Conservation (phyloP, 805 yeast genomes). For the Cyberlindnera meyerae region DNA sequence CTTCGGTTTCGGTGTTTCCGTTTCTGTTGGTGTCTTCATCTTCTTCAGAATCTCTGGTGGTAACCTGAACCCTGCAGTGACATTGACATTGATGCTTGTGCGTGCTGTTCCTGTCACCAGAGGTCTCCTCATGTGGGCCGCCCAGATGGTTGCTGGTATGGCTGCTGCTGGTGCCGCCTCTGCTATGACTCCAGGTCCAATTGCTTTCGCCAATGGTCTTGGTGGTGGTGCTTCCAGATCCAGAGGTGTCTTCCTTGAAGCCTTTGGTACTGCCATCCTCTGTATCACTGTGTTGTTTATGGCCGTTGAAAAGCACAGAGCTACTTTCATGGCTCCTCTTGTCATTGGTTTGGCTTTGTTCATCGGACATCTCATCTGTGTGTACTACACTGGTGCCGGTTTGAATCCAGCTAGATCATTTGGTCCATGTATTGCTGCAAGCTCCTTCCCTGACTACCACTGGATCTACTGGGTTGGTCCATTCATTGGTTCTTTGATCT, state of each 20-base stretch:
- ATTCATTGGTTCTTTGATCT: conserved; percentile 59
- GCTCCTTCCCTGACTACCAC: conserved; percentile 72
- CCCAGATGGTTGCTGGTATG: conserved; percentile 82
- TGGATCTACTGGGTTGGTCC: conserved; percentile 97
- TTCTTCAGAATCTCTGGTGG: conserved; percentile 82
- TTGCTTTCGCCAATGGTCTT: conserved; percentile 64
- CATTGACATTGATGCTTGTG: conserved; percentile 65
- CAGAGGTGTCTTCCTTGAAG: conserved; percentile 78
- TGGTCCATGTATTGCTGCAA: conserved; percentile 76
- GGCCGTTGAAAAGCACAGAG: conserved; percentile 78
- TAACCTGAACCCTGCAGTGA: conserved; percentile 86
- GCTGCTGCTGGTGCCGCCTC: conserved; percentile 88
- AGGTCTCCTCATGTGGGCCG: conserved; percentile 55
- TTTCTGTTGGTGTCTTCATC: conserved; percentile 65
- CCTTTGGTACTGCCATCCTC: conserved; percentile 69
- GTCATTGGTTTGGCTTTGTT: conserved; percentile 80
- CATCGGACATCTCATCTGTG: conserved; percentile 75
- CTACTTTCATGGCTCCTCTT: conserved; percentile 75
- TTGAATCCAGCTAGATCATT: conserved; percentile 86
- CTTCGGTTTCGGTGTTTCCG: conserved; percentile 82
- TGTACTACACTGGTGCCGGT: conserved; percentile 87
- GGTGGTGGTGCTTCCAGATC: conserved; percentile 69
- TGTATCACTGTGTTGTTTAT: conserved; percentile 74
- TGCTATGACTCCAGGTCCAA: conserved; percentile 79
- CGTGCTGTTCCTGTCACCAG: conserved; percentile 71